Percentiles rank a stretch among this genome's conserved stretches.
Conservation (phyloP, 1,284 basidiomycete genomes). For the Cerioporus squamosus region DNA sequence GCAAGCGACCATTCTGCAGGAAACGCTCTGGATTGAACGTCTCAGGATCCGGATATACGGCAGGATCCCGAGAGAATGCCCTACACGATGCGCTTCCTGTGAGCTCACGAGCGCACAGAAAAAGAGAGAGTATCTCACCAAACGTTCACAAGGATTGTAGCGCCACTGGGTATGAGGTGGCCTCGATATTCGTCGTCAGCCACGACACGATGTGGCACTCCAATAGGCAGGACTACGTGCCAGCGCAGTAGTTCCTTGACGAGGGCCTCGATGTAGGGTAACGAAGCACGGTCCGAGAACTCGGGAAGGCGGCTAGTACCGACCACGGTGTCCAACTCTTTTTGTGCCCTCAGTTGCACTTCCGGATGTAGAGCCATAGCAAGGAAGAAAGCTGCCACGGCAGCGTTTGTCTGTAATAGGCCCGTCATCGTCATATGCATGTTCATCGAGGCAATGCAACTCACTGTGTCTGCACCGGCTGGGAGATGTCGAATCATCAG, state of each 20-base stretch:
- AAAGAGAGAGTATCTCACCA: background rate
- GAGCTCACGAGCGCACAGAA: background rate
- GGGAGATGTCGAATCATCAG: too few relatives aligned
- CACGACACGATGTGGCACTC: conserved; percentile 1
- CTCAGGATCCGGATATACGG: conserved; percentile 21
- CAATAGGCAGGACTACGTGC: conserved; percentile 23
- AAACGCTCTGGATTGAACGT: conserved; percentile 26
- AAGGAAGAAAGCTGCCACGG: conserved; percentile 27
- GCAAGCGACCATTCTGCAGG: conserved; percentile 12
- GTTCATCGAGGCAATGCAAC: background rate
- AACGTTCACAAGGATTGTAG: conserved; percentile 5
- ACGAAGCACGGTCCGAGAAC: conserved; percentile 28
- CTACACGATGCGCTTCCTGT: background rate
- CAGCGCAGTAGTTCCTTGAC: conserved; percentile 39
- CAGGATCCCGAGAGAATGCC: conserved; percentile 17
- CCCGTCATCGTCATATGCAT: background rate
- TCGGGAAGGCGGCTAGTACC: conserved; percentile 33
- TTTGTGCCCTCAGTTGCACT: conserved; percentile 34
- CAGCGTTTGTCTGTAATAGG: conserved; percentile 3
- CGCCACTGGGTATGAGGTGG: conserved; percentile 8
- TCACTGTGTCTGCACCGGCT: conserved; percentile 3
- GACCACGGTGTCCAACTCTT: conserved; percentile 36
- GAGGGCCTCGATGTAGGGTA: conserved; percentile 36
- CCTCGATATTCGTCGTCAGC: conserved; percentile 15
- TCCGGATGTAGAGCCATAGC: conserved; percentile 35